phyloP scores from a whole-genome alignment of 1,284 basidiomycete genomes.

The Anthracocystis setariae region DNA sequence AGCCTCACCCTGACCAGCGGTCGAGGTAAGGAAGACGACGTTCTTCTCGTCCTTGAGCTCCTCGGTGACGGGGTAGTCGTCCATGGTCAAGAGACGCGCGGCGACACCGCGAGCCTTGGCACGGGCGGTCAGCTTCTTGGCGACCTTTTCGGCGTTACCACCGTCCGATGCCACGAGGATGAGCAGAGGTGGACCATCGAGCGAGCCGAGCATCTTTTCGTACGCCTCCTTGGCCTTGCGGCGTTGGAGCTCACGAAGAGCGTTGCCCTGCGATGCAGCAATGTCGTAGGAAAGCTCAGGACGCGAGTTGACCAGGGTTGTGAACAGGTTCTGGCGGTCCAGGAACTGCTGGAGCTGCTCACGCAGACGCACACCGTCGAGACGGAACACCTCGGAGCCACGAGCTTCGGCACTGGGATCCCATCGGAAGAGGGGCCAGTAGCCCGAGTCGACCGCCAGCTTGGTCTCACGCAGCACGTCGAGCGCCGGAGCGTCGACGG shows the following conservation, averaged over 20 bases:
- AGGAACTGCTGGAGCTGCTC: conserved; percentile 94
- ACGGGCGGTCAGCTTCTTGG: conserved; percentile 84
- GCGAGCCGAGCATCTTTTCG: conserved; percentile 81
- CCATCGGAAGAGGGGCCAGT: conserved; percentile 99
- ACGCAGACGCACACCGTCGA: conserved; percentile 94
- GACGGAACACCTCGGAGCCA: conserved; percentile 82
- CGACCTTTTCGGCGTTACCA: conserved; percentile 92
- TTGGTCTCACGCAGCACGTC: conserved; percentile 96
- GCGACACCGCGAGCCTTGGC: conserved; percentile 87
- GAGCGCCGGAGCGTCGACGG: conserved; percentile 78
- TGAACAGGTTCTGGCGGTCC: conserved; percentile 94
- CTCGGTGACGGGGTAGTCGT: conserved; percentile 77
- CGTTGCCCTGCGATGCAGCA: conserved; percentile 84
- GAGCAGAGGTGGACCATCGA: conserved; percentile 89
- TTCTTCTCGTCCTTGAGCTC: conserved; percentile 75
- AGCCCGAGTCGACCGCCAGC: conserved; percentile 92
- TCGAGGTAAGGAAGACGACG: conserved; percentile 88
- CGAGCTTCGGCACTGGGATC: conserved; percentile 81
- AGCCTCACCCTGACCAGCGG: conserved; percentile 98
- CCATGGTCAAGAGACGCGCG: conserved; percentile 72
- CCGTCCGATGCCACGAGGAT: conserved; percentile 94
- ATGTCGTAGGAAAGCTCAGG: conserved; percentile 86
- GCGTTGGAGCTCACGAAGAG: conserved; percentile 83
- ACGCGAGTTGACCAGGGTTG: conserved; percentile 80
- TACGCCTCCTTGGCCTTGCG: conserved; percentile 86